phyloP scores from a whole-genome alignment of 2,329 filamentous ascomycete genomes.

The Fusarium tupiense region DNA sequence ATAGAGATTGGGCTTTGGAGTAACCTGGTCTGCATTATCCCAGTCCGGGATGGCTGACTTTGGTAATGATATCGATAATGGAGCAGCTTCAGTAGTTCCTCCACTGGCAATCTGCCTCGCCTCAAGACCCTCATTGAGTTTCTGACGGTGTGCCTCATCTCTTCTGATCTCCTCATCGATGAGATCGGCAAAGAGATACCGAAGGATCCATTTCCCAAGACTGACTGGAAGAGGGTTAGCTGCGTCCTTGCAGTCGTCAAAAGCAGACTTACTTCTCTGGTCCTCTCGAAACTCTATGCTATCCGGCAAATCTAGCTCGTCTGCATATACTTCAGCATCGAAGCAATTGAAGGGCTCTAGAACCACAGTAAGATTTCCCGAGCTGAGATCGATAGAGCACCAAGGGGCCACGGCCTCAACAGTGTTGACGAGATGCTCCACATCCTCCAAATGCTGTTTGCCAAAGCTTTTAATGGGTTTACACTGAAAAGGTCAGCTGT shows the following conservation, averaged over 20 bases:
- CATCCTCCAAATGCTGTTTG: constrained; percentile 92
- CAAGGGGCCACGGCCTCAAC: constrained; percentile 91
- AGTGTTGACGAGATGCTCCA: constrained; percentile 87
- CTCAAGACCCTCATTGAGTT: constrained; percentile 70
- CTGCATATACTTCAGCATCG: constrained; percentile 96
- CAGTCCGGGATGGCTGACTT: constrained; percentile 47
- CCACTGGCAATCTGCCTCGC: constrained; percentile 62
- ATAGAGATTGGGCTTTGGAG: constrained; percentile 72
- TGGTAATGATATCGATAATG: constrained; percentile 65
- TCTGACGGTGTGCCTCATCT: constrained; percentile 78
- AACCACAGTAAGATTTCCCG: constrained; percentile 88
- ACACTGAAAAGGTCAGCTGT: constrained; percentile 64
- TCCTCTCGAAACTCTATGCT: constrained; percentile 88
- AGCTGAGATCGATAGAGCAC: constrained; percentile 95
- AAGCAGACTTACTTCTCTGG: constrained; percentile 77
- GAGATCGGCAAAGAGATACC: constrained; percentile 89
- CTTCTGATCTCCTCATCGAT: constrained; percentile 90
- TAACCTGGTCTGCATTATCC: constrained; percentile 57
- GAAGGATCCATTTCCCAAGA: constrained; percentile 93
- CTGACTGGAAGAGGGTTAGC: constrained; percentile 72
- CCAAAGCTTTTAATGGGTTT: constrained; percentile 90
- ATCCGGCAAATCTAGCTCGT: constrained; percentile 81
- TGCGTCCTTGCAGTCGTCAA: not conserved
- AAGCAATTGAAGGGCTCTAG: constrained; percentile 96
- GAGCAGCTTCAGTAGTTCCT: constrained; percentile 60